Base-by-base conservation (phyloP, 768 basidiomycete genomes). In the Agrocybe pediades region DNA sequence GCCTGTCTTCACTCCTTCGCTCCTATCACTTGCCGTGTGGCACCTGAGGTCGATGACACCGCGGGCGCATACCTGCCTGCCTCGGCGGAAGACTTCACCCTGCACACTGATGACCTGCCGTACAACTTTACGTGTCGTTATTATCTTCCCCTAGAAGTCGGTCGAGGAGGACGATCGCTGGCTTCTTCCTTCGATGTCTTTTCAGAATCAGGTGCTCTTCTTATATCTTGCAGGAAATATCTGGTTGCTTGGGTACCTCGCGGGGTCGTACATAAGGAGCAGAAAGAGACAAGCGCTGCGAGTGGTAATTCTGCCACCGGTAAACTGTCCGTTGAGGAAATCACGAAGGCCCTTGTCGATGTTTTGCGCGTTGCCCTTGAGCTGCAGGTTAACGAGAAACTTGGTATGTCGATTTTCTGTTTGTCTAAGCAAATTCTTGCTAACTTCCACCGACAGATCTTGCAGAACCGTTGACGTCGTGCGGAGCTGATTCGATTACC, bases 1-100 rank as follows among this genome's bases (percentile, higher is more conserved):
- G 66, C 71, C 11, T 71, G 70, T 40, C 56, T 71, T 17, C 71
- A 73, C 48, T 65, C 69, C 68, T 66, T 73, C 39, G 71, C 67
- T 16, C 65, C 68, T 1, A 41, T 69, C 17, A 58, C 65, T 9
- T 59, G 58, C 16, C 53, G 57, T 2, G 39, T 63, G 26, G 59
- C 63, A 7, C 63, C 65, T 15, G 51, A 59, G 21, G 51, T 65
- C 29, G 63, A 65, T 26, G 63, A 65, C 7, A 57, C 33, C 29
- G 55, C 63, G 6, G 71, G 71, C 3, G 65, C 68, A 7, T 72
- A 65, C 56, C 59, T 72, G 20, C 71, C 71, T 15, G 65, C 69
- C n/a, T 67, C 68, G 7, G 48, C 71, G 20, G 61, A 71, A 46
- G 67, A 66, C 45, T 69, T 68, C 54, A 44, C 58, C 2, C 56